Evolutionary conservation across 2,329 filamentous ascomycete species (phyloP).

Genomic region (Emergomyces pasteurianus): DNA sequence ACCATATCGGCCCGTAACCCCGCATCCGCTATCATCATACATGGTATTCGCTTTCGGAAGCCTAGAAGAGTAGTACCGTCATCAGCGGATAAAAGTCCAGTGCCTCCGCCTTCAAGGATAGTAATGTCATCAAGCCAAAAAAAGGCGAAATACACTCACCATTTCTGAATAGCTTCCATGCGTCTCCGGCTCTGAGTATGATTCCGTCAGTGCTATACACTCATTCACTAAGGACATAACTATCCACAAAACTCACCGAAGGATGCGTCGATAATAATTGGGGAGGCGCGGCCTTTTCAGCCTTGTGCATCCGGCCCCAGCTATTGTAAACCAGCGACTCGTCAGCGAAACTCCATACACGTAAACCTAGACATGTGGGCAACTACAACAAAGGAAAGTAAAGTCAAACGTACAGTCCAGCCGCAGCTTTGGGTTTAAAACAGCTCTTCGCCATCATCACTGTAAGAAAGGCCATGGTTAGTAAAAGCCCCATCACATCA

Average conservation of each 20-base stretch:
- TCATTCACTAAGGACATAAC: background rate
- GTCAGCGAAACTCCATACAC: background rate
- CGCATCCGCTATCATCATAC: constrained; percentile 31
- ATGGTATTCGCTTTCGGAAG: constrained; percentile 28
- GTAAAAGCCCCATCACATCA: constrained; percentile 10
- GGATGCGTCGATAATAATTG: constrained; percentile 52
- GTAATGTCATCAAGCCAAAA: too few species aligned
- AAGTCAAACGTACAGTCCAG: constrained; percentile 32
- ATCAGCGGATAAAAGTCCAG: background rate
- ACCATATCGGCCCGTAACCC: constrained; percentile 18
- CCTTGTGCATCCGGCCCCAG: constrained; percentile 41
- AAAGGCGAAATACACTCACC: constrained; percentile 21
- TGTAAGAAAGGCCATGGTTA: constrained; percentile 8
- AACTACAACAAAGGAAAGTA: background rate
- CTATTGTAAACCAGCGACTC: constrained; percentile 11
- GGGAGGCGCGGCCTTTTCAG: constrained; percentile 35
- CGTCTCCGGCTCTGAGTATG: constrained; percentile 37
- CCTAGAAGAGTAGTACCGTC: constrained; percentile 17
- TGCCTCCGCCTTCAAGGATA: background rate
- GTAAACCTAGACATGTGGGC: background rate
- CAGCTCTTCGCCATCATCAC: constrained; percentile 53
- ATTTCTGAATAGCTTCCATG: constrained; percentile 42
- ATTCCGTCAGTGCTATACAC: constrained; percentile 4
- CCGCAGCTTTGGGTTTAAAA: constrained; percentile 46
- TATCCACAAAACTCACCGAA: constrained; percentile 22